Evolutionary conservation across 2,329 filamentous ascomycete species (phyloP).

Genomic region (Berkeleyomyces rouxiae): DNA sequence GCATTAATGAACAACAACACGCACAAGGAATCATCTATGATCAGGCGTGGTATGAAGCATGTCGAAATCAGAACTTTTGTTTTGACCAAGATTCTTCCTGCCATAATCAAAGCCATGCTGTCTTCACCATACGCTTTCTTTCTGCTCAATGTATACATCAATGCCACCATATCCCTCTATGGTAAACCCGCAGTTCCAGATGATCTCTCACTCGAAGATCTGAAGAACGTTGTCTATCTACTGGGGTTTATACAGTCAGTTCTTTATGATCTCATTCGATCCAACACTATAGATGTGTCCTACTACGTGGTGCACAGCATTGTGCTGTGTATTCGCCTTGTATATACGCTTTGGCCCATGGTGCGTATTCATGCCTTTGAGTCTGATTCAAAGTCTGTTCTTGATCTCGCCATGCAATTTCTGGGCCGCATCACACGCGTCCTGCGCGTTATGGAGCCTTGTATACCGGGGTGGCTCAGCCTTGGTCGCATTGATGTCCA

Average conservation of each 20-base stretch:
- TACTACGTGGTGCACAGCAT: conserved; percentile 1
- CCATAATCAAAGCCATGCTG: conserved; percentile 28
- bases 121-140: conserved; percentile 26
- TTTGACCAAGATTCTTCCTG: conserved; percentile 36
- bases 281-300: background rate
- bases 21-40: conserved; percentile 28
- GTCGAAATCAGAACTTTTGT: conserved; percentile 29
- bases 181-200: background rate
- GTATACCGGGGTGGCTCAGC: background rate
- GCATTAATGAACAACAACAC: conserved; percentile 34
- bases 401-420: background rate
- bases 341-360: background rate
- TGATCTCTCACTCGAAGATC: background rate
- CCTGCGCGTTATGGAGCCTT: background rate
- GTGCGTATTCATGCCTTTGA: conserved; percentile 2
- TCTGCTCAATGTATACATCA: conserved; percentile 33
- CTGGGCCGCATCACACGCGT: background rate
- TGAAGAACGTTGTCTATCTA: background rate
- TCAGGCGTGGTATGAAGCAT: conserved; percentile 32
- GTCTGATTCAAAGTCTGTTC: background rate
- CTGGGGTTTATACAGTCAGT: background rate
- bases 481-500: background rate
- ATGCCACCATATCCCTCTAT: conserved; percentile 24
- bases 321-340: background rate
- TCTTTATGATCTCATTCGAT: conserved; percentile 8